Percentiles rank a stretch among this genome's conserved stretches.
Evolutionary conservation across 495 filamentous ascomycete species (phyloP).

Genomic region (Arthonia radiata): DNA sequence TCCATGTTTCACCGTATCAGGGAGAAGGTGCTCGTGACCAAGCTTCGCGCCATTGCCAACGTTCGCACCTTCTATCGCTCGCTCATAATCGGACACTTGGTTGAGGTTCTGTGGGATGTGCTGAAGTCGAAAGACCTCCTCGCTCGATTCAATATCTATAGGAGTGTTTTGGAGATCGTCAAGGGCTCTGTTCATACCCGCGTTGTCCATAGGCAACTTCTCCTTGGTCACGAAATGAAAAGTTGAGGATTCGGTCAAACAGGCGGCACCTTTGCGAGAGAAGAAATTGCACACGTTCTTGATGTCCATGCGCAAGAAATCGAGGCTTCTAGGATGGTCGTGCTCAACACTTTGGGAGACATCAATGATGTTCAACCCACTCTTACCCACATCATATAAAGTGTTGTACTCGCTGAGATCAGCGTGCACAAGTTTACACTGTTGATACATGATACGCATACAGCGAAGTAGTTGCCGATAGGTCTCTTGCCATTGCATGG

Average conservation of each 20-base stretch:
- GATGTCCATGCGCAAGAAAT: conserved; percentile 92
- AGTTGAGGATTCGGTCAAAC: conserved; percentile 40
- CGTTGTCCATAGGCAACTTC: conserved; percentile 23
- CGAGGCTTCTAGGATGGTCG: conserved; percentile 71
- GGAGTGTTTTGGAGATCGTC: conserved; percentile 22
- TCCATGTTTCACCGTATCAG: conserved; percentile 28
- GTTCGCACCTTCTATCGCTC: conserved; percentile 59
- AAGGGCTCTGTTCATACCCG: conserved; percentile 21
- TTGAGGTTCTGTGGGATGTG: conserved; percentile 87
- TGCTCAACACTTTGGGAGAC: conserved; percentile 94
- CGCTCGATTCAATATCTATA: conserved; percentile 17
- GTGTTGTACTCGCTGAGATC: conserved; percentile 96
- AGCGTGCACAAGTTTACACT: conserved; percentile 74
- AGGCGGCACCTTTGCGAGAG: conserved; percentile 54
- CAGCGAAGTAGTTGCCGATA: conserved; percentile 67
- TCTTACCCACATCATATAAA: conserved; percentile 58
- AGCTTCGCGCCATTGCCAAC: conserved; percentile 31
- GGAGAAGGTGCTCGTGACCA: conserved; percentile 25
- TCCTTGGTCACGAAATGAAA: conserved; percentile 55
- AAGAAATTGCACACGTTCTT: conserved; percentile 93
- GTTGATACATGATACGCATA: conserved; percentile 80
- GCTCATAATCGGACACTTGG: conserved; percentile 87
- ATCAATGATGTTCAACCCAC: conserved; percentile 90
- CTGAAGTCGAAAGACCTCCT: conserved; percentile 64
- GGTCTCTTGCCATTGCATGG: conserved; percentile 43